Conservation (phyloP, 345 rosid species). For the Theobroma cacao region DNA sequence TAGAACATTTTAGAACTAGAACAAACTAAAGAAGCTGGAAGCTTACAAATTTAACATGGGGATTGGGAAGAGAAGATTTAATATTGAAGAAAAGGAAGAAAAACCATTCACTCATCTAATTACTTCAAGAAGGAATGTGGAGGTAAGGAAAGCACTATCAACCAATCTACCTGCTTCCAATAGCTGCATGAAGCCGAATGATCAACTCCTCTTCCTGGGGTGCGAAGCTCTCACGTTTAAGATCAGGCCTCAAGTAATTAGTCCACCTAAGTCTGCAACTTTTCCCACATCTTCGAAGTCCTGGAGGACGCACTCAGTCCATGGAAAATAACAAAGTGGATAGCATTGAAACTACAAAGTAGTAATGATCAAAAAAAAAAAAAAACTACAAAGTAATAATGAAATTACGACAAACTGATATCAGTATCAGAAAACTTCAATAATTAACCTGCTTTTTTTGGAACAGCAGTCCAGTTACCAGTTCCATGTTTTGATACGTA, state of each 20-base stretch:
- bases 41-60: background rate
- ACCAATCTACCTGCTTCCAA: constrained; percentile 72
- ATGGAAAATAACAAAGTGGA: constrained; percentile 2
- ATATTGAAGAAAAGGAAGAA: background rate
- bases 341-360: background rate
- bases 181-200: constrained; percentile 81
- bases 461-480: constrained; percentile 54
- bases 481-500: constrained; percentile 59
- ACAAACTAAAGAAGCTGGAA: background rate
- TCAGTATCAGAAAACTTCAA: background rate
- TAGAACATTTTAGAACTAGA: background rate
- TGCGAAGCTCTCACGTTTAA: constrained; percentile 66
- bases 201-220: constrained; percentile 84
- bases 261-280: constrained; percentile 80
- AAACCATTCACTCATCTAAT: background rate
- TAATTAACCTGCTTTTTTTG: constrained; percentile 50
- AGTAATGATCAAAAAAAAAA: background rate
- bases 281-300: constrained; percentile 73
- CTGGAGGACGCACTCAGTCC: constrained; percentile 27
- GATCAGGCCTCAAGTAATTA: constrained; percentile 58
- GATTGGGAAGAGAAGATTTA: background rate
- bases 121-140: background rate
- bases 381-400: background rate
- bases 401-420: background rate
- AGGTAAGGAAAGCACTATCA: background rate